Evolutionary conservation across 257 asterid genomes (phyloP), one percentile per base, ranked within the genome.

Genomic region (Plectranthus barbatus): DNA sequence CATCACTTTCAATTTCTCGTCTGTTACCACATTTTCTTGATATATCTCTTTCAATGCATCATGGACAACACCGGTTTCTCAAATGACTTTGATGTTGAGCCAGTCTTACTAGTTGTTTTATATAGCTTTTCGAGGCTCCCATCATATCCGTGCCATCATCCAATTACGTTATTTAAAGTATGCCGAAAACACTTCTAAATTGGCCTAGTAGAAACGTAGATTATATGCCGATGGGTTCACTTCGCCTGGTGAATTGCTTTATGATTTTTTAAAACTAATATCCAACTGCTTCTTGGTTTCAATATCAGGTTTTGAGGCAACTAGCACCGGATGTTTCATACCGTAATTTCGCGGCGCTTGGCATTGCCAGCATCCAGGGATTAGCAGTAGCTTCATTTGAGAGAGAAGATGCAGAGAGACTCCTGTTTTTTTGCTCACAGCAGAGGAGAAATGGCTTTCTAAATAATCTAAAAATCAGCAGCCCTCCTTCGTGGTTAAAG

Each of bases 331-430:
- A 90, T 74, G 72, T 81, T 51, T 85, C 99, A 33, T 93, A 87
- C 72, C 97, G 94, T 57, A 79, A 77, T 73, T 84, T 90, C 19
- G 97, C 84, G 62, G 94, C 94, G 34, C 90, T 93, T 51, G 99
- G 97, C 57, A 80, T 90, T 15, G 95, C 96, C 56, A 73, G 97
- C 71, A 73, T 87, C 56, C 97, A 93, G 56, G 97, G 97, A 57
- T 74, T 85, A 61, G 90, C 97, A 19, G 91, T 93, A 18, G 89
- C 97, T 70, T 79, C 97, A 21, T 93, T 85, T 61, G 96, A 87
- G 73, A 87, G 81, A 74, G 96, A 85, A 66, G 97, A 90, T 61
- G 86, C 95, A 3, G 91, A 84, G 41, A 70, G 97, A 13, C 81
- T 93, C 64, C 84, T 84, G 11, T 90, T 78, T 74, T 93, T 93